Base-by-base conservation (phyloP, 306 rosid genomes). In the Echinosophora koreensis region DNA sequence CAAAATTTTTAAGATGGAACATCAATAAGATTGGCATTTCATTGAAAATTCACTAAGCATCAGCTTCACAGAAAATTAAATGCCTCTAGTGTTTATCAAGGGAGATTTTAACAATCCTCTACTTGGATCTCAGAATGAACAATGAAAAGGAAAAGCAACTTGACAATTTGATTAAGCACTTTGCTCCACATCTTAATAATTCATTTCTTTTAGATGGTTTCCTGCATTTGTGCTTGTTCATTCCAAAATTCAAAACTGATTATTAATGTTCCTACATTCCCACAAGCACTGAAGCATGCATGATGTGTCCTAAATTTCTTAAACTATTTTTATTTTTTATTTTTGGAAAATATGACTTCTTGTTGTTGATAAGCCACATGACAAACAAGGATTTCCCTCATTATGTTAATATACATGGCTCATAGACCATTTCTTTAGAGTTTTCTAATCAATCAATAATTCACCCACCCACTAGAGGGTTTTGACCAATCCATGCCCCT, bases 391-490 rank as follows among this genome's bases (percentile, higher is more conserved):
- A 74, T 51, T 74, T 55, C 65, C 69, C 57, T 69, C 27, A 38
- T 35, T 69, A 56, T 28, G 51, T 55, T 71, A 72, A 72, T 62
- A 70, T 44, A 52, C 8, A 71, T 71, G 74, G 73, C 58, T 57
- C 76, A 73, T 37, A 49, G 63, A 72, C 49, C 68, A 77, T 58
- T 59, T 77, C 69, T 66, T 61, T 57, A 64, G 12, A 54, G 35
- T 66, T 17, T 77, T 76, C 50, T 60, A 74, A 44, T 55, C 56
- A 68, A 77, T 80, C 49, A 77, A 80, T 39, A 66, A 86, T 77
- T 71, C 73, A 80, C 47, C 66, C 74, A 74, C 59, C 64, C 56
- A 63, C 80, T 32, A 28, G 65, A 42, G 67, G 55, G 73, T 44
- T 82, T 47, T 34, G 70, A 55, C 72, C 78, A 63, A 47, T 69